Evolutionary conservation across 2,329 filamentous ascomycete species (phyloP).

Genomic region (Trichoderma semiorbis): DNA sequence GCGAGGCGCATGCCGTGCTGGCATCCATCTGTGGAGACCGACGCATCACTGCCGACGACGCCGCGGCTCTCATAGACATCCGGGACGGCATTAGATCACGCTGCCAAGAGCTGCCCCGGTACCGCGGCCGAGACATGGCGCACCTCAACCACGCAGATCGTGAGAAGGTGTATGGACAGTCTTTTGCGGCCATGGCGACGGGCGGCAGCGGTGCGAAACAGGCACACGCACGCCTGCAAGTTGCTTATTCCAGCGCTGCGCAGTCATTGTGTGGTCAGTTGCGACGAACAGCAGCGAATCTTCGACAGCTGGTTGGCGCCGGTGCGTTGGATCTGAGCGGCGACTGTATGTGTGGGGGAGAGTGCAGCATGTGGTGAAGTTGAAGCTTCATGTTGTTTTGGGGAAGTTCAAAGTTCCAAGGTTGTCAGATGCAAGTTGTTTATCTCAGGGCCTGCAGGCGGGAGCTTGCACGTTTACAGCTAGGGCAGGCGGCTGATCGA

Average conservation of each 20-base stretch:
- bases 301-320: not conserved
- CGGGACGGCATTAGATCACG: constrained; percentile 1
- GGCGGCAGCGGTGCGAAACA: not conserved
- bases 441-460: not conserved
- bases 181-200: not conserved
- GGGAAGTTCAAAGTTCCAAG: not conserved
- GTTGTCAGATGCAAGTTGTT: not conserved
- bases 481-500: not conserved
- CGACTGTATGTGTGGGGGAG: constrained; percentile 2
- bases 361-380: not conserved
- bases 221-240: not conserved
- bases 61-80: not conserved
- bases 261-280: not conserved
- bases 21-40: not conserved
- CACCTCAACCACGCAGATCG: constrained; percentile 7
- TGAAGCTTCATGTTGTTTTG: not conserved
- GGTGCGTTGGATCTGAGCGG: constrained; percentile 1
- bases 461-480: not conserved
- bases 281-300: constrained; percentile 1
- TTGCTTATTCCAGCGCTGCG: not conserved
- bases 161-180: not conserved
- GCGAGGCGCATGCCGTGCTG: not conserved
- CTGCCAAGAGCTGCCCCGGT: not conserved
- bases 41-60: not conserved
- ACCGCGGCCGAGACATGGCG: not conserved